Evolutionary conservation across 2,329 filamentous ascomycete genomes (phyloP).

Genomic region (Penicillium sp.): DNA sequence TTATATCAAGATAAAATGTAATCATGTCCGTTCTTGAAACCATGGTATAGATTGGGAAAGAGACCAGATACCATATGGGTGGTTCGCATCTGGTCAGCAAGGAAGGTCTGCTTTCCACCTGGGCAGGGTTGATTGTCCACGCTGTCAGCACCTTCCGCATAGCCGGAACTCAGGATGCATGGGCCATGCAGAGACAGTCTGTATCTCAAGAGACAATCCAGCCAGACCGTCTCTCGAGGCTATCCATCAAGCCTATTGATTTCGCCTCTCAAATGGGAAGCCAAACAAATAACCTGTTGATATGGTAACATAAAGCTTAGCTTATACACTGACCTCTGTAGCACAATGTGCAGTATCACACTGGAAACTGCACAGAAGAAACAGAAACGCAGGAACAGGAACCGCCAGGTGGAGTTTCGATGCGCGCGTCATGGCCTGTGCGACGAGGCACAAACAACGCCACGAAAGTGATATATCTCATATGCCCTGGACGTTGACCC

Average conservation of each 20-base stretch:
- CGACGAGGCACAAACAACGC: conserved; percentile 17
- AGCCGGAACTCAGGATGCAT: neutral
- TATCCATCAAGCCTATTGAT: neutral
- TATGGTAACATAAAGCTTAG: conserved; percentile 14
- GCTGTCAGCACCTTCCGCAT: neutral
- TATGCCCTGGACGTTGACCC: neutral
- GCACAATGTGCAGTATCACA: conserved; percentile 21
- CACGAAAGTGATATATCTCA: conserved; percentile 22
- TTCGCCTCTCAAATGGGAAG: neutral
- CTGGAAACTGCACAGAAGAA: neutral
- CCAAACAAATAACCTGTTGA: conserved; percentile 16
- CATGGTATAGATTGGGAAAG: neutral
- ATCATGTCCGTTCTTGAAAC: conserved; percentile 9
- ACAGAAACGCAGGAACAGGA: neutral
- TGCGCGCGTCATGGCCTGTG: conserved; percentile 19
- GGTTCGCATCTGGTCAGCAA: neutral
- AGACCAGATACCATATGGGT: neutral
- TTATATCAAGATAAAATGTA: conserved; percentile 24
- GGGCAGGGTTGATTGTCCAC: neutral
- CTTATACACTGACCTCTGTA: neutral
- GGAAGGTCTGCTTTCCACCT: neutral
- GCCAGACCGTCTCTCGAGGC: neutral
- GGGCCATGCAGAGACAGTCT: neutral
- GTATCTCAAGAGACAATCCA: neutral
- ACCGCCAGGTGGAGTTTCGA: conserved; percentile 16